A percentile compares a stretch with the other conserved stretches of the same genome.
phyloP scores from a whole-genome alignment of 306 rosid species.

The Cicer pinnatifidum region DNA sequence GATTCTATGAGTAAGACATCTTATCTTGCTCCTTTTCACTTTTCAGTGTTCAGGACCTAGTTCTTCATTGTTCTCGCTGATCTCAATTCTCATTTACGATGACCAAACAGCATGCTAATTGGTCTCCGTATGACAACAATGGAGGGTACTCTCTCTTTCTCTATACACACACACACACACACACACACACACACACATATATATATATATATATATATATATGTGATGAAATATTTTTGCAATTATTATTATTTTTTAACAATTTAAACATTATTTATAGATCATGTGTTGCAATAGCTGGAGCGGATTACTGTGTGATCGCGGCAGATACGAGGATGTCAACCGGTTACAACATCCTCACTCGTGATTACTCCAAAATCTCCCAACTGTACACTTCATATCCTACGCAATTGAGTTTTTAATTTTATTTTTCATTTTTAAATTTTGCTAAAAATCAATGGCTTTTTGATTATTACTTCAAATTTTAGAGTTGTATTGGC shows the following conservation, averaged over 20 bases:
- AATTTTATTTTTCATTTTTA: not conserved
- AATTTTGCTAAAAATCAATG: not conserved
- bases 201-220: no score
- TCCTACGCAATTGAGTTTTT: no score
- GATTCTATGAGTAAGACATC: not conserved
- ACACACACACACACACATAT: no score
- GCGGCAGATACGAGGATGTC: conserved; percentile 98
- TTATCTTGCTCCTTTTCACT: not conserved
- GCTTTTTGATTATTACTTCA: not conserved
- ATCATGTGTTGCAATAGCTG: conserved; percentile 94
- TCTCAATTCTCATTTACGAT: conserved; percentile 47
- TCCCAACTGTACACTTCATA: conserved; percentile 58
- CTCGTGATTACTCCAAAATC: conserved; percentile 93
- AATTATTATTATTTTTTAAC: no score
- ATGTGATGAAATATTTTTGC: no score
- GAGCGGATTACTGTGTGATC: conserved; percentile 88
- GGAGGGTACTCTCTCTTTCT: conserved; percentile 70
- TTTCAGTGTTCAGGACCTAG: conserved; percentile 32
- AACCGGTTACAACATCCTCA: conserved; percentile 89
- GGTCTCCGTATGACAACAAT: conserved; percentile 97
- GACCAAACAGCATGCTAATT: conserved; percentile 83
- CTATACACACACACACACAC: not conserved
- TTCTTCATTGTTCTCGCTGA: conserved; percentile 21
- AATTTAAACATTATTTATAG: conserved; percentile 39
- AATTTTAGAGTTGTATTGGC: not conserved